A percentile compares a stretch with the other conserved stretches of the same genome.
phyloP scores from a whole-genome alignment of 352 stramenopile species.

The Pythium utonaiense region DNA sequence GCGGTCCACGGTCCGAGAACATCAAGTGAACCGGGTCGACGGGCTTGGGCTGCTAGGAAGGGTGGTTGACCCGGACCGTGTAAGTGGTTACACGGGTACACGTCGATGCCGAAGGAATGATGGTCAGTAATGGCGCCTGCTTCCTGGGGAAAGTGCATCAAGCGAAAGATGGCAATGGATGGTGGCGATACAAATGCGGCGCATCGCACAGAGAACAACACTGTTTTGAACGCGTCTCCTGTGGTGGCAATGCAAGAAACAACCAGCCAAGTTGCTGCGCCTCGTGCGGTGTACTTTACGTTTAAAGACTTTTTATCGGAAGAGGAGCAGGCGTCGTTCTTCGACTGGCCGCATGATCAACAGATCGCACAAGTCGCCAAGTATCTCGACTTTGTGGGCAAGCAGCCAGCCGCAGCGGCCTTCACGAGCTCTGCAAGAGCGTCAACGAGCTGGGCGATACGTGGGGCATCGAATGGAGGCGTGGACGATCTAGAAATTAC shows the following conservation, averaged over 20 bases:
- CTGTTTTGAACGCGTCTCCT: background rate
- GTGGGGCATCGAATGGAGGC: background rate
- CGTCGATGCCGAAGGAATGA: background rate
- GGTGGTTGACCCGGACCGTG: background rate
- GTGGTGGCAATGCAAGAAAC: background rate
- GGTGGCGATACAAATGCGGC: background rate
- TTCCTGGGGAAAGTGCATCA: no score
- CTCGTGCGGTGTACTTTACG: conserved; percentile 37
- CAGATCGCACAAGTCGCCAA: conserved; percentile 58
- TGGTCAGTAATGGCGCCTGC: background rate
- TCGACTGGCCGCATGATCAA: conserved; percentile 38
- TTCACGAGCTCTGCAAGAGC: conserved; percentile 57
- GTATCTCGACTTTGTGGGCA: conserved; percentile 62
- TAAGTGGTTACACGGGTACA: background rate
- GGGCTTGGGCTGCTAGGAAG: background rate
- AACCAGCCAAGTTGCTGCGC: background rate
- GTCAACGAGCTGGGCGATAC: conserved; percentile 46
- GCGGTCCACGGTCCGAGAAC: background rate
- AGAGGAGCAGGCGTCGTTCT: conserved; percentile 46
- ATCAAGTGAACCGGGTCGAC: background rate
- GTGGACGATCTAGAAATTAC: background rate
- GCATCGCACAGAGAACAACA: background rate
- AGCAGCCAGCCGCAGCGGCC: conserved; percentile 37
- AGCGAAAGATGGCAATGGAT: background rate
- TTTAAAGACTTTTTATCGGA: conserved; percentile 61